These are phyloP conservation scores for Colletotrichum sublineola DNA, from an alignment of 2,329 filamentous ascomycete species.

Conservation along the genomic window DNA sequence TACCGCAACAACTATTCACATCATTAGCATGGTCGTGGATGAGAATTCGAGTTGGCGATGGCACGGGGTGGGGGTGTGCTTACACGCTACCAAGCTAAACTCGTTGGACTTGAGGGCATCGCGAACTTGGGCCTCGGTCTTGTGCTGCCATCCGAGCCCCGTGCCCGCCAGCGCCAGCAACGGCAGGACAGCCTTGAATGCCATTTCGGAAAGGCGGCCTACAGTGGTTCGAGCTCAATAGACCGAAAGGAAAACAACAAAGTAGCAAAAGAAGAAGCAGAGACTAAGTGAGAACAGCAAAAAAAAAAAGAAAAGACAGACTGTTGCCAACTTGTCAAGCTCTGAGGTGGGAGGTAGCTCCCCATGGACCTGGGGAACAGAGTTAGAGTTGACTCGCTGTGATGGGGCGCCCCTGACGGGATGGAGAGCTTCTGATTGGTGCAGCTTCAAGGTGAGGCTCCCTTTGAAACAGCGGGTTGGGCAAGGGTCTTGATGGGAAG, in stretches of 20 bases:
- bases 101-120: constrained; percentile 42
- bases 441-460: background rate
- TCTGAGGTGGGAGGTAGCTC: constrained; percentile 4
- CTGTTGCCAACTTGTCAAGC: background rate
- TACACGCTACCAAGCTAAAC: constrained; percentile 51
- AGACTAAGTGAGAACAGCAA: background rate
- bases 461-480: constrained; percentile 10
- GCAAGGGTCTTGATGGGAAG: constrained; percentile 17
- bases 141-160: constrained; percentile 32
- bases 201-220: constrained; percentile 16
- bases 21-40: background rate
- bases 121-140: constrained; percentile 25
- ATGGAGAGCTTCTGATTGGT: constrained; percentile 7
- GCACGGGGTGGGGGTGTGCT: constrained; percentile 29
- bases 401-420: constrained; percentile 24
- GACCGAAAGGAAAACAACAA: background rate
- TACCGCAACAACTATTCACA: constrained; percentile 29
- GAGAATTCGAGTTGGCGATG: background rate
- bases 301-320: background rate
- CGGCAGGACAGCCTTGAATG: constrained; percentile 31
- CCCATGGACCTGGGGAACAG: background rate
- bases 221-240: background rate
- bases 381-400: constrained; percentile 28
- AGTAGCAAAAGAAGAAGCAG: background rate
- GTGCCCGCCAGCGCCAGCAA: constrained; percentile 27